phyloP scores from a whole-genome alignment of 495 filamentous ascomycete species.

The Tuber umbilicatum region DNA sequence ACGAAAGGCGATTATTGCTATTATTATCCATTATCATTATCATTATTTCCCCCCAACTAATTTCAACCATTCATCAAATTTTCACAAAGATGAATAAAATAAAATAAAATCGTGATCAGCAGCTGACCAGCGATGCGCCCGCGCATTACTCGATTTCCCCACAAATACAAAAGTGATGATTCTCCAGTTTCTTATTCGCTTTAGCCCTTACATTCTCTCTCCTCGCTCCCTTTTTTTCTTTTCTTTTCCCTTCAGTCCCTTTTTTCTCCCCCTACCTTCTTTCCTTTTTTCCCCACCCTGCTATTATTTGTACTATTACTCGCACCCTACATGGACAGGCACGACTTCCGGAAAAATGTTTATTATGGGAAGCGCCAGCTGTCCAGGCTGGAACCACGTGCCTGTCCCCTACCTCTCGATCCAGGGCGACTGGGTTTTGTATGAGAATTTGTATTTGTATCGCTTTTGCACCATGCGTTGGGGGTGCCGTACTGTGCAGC shows the following conservation, averaged over 20 bases:
- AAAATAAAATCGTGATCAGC: constrained; percentile 30
- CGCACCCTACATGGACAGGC: constrained; percentile 24
- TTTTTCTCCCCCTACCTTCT: no score
- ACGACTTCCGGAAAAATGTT: not conserved
- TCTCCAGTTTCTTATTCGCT: constrained; percentile 24
- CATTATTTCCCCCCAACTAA: not conserved
- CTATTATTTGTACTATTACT: constrained; percentile 17
- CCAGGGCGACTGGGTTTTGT: not conserved
- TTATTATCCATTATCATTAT: not conserved
- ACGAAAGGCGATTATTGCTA: not conserved
- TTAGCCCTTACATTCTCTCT: constrained; percentile 24
- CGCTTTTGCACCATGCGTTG: not conserved
- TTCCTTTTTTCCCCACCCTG: constrained; percentile 18
- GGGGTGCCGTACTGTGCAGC: not conserved
- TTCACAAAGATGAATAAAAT: constrained; percentile 13
- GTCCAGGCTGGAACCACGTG: not conserved
- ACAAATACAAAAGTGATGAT: constrained; percentile 23
- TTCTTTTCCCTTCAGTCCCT: not conserved
- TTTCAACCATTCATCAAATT: constrained; percentile 17
- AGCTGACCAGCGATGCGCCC: constrained; percentile 35
- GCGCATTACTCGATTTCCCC: constrained; percentile 36
- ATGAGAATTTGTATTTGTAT: not conserved
- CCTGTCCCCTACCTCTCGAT: constrained; percentile 2
- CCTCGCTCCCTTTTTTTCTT: not conserved
- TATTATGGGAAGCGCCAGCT: constrained; percentile 2